phyloP scores from a whole-genome alignment of 495 filamentous ascomycete genomes.

The Talaromyces trachyspermus region DNA sequence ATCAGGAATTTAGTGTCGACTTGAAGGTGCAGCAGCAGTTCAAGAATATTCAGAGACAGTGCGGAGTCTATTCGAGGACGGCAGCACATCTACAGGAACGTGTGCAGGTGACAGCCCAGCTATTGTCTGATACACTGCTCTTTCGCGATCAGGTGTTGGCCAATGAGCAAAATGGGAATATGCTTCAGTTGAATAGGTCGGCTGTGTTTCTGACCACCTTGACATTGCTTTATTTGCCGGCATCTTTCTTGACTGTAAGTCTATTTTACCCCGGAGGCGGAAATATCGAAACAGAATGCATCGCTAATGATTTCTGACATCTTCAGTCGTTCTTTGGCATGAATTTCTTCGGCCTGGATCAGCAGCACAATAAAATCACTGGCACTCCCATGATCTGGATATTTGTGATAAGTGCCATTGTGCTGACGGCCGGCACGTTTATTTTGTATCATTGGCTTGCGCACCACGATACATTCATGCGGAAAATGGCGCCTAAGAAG shows the following conservation, averaged over 20 bases:
- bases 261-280: not conserved
- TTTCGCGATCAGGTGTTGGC: constrained; percentile 30
- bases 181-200: constrained; percentile 32
- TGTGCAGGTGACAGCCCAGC: constrained; percentile 22
- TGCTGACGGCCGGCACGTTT: constrained; percentile 20
- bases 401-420: constrained; percentile 19
- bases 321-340: constrained; percentile 27
- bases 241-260: constrained; percentile 39
- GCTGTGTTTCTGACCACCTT: constrained; percentile 35
- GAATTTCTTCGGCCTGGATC: constrained; percentile 30
- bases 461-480: constrained; percentile 1
- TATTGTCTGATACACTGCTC: constrained; percentile 29
- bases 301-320: constrained; percentile 1
- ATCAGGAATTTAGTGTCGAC: no score
- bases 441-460: constrained; percentile 3
- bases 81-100: constrained; percentile 25
- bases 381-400: constrained; percentile 31
- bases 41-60: constrained; percentile 3
- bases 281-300: no score
- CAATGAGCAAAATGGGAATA: constrained; percentile 28
- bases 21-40: not conserved
- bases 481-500: constrained; percentile 4
- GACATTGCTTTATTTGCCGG: constrained; percentile 36
- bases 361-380: constrained; percentile 15
- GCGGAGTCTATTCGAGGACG: constrained; percentile 18